Base-by-base conservation (phyloP, 306 rosid species). In the Casuarina cunninghamiana region DNA sequence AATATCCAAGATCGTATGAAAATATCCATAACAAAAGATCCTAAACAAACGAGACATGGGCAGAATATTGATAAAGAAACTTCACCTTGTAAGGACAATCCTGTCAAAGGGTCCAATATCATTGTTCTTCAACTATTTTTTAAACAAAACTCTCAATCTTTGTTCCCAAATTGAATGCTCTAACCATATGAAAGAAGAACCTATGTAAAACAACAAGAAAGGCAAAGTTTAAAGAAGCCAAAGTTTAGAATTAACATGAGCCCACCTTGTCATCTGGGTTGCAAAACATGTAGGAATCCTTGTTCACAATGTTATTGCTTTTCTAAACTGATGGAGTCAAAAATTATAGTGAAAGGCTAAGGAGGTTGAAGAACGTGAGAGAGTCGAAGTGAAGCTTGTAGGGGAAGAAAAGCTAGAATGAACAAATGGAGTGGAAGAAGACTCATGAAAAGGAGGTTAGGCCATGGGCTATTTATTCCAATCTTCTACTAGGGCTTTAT, bases 71-170 rank as follows among this genome's bases (percentile, higher is more conserved):
- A 75, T 39, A 12, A 50, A 21, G 42, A 49, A 45, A 55, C 2
- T 6, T 84, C 67, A 89, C 98, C 93, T 93, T 93, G 96, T 93
- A 54, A 93, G 87, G 49, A 93, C 82, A 80, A 93, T 91, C 50
- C 93, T 88, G 5, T 88, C 85, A 42, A 83, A 61, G 65, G 57
- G 37, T 39, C 86, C 73, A 78, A 90, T 88, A 6, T 90, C 98
- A 72, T 92, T 93, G 6, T 68, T 76, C 76, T 75, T 75, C 71
- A 91, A 80, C 82, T 74, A 81, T 79, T 91, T 91, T 45, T 77
- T 79, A 43, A 87, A 49, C 74, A 93, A 42, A 32, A 79, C 32
- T 69, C 73, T 81, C 42, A 90, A 74, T 49, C 38, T 75, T 92
- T 90, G 66, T 49, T 4, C 3, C 53, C 68, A 73, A 49, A 53